Evolutionary conservation across 345 rosid species (phyloP), one percentile per base, ranked within the genome.

Genomic region (Eucalyptus camaldulensis): DNA sequence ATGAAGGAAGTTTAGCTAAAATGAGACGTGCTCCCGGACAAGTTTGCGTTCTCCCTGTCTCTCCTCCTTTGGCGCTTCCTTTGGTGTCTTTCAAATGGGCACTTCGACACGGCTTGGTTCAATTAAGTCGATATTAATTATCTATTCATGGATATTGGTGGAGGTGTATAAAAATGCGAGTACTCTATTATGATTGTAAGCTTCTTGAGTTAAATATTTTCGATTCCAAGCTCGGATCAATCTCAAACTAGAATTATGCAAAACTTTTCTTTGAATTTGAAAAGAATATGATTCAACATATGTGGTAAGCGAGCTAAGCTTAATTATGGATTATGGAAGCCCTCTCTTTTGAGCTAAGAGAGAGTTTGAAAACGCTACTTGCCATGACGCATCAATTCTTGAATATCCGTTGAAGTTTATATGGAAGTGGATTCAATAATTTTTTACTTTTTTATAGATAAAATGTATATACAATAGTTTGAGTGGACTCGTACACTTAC

Each of bases 181-280:
- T n/a, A n/a, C 37, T 65, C 21, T 31, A 14, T 4, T n/a, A 65
- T 1, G 37, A 12, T 29, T 1, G 76, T 4, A 65, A 13, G 21
- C 10, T n/a, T 14, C 37, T 65, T 4, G 6, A n/a, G 76, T 65
- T 13, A 65, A 29, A 65, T 65, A n/a, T n/a, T 65, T n/a, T 65
- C 1, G 0, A n/a, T 29, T 7, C 15, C 37, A 14, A 65, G 5
- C 37, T 14, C 4, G 19, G 15, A n/a, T n/a, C 4, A 12, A 60
- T 60, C 37, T 65, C 8, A n/a, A 13, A 60, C 2, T 27, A 8
- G 69, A 27, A 8, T 65, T 51, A 17, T 51, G 19, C 56, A 51
- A 17, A 51, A 51, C 4, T 17, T 53, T 49, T 49, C 50, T 49
- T 49, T 49, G 51, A 49, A 49, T 49, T 49, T 1, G 3, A 49